Conservation (phyloP, 495 filamentous ascomycete species). For the Aspergillus bertholletiae region DNA sequence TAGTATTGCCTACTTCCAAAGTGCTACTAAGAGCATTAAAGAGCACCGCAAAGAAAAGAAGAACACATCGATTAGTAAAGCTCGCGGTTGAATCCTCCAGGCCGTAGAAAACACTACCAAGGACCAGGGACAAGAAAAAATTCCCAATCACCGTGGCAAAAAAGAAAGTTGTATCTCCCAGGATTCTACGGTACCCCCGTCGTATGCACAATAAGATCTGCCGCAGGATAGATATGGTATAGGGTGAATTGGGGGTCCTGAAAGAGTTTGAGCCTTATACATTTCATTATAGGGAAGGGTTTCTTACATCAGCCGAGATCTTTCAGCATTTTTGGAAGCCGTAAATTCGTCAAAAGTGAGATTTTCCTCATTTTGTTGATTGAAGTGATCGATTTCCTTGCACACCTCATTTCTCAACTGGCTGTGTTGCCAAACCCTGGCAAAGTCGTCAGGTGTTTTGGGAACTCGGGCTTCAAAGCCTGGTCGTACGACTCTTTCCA, state of each 20-base stretch:
- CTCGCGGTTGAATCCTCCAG: conserved; percentile 55
- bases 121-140: conserved; percentile 68
- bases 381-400: conserved; percentile 71
- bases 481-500: conserved; percentile 58
- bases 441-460: conserved; percentile 75
- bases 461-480: conserved; percentile 67
- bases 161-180: conserved; percentile 68
- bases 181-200: conserved; percentile 65
- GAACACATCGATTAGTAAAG: conserved; percentile 73
- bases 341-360: too few relatives aligned
- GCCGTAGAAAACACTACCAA: conserved; percentile 81
- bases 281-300: too few relatives aligned
- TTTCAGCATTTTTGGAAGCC: too few relatives aligned
- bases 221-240: conserved; percentile 67
- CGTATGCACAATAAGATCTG: conserved; percentile 72
- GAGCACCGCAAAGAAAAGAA: conserved; percentile 86
- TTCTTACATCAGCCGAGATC: too few relatives aligned
- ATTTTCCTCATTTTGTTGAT: too few relatives aligned
- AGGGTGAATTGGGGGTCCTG: too few relatives aligned
- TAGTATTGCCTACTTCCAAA: too few relatives aligned
- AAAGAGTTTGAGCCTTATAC: too few relatives aligned
- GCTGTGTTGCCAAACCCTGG: conserved; percentile 68
- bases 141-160: conserved; percentile 71
- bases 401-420: conserved; percentile 61
- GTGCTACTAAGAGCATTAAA: conserved; percentile 78